Evolutionary conservation across 2,329 filamentous ascomycete genomes (phyloP).

Genomic region (Helotiales sp.): DNA sequence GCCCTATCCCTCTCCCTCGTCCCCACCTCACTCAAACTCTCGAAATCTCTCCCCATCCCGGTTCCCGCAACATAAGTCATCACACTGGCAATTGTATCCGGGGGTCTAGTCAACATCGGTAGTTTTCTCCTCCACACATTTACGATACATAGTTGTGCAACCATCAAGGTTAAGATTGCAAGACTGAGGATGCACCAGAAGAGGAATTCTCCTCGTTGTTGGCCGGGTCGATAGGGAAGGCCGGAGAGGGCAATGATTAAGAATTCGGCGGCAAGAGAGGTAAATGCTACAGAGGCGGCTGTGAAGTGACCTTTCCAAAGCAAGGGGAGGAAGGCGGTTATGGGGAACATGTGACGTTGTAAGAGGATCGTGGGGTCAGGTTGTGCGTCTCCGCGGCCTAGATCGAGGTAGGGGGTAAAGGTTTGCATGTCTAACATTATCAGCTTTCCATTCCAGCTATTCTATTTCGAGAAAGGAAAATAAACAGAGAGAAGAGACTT

Average conservation of each 20-base stretch:
- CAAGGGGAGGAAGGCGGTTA: conserved; percentile 14
- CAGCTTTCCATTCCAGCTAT: too few species aligned
- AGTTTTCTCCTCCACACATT: conserved; percentile 10
- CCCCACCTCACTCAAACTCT: conserved; percentile 1
- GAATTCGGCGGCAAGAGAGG: conserved; percentile 10
- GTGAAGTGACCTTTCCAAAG: conserved; percentile 10
- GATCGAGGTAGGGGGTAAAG: conserved; percentile 10
- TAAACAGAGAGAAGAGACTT: not conserved
- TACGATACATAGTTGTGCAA: conserved; percentile 4
- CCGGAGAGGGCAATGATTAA: conserved; percentile 13
- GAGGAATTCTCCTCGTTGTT: conserved; percentile 13
- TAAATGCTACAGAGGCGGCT: conserved; percentile 13
- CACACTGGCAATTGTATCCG: conserved; percentile 8
- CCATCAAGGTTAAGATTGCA: conserved; percentile 13
- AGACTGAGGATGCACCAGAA: conserved; percentile 10
- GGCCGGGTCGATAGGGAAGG: conserved; percentile 13
- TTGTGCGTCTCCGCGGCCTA: conserved; percentile 8
- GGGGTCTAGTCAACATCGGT: conserved; percentile 8
- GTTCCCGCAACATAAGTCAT: conserved; percentile 13
- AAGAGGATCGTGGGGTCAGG: conserved; percentile 12
- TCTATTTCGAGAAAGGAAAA: not conserved
- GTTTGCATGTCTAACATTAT: conserved; percentile 7
- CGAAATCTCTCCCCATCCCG: conserved; percentile 10
- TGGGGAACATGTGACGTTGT: conserved; percentile 4
- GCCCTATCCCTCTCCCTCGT: conserved; percentile 6